Evolutionary conservation across 805 yeast genomes (phyloP).

Genomic region (Soucietia sequanensis): DNA sequence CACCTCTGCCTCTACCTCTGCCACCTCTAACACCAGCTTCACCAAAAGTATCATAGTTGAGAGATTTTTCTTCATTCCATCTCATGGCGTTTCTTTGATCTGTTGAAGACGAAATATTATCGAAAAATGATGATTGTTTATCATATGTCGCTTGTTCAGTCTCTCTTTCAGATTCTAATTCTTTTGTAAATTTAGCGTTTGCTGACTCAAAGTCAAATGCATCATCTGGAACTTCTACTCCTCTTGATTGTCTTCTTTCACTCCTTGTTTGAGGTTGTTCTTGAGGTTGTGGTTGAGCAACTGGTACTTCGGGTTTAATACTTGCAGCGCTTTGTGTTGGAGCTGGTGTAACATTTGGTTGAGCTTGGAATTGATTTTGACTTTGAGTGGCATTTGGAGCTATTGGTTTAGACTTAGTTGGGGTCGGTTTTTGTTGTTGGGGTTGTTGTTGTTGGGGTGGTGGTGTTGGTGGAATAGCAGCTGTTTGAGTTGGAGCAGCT

Average conservation of each 20-base stretch:
- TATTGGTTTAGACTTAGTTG: slow-evolving; percentile 8
- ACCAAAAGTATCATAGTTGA: slow-evolving; percentile 84
- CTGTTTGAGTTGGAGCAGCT: slow-evolving; percentile 9
- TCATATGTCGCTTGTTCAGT: slow-evolving; percentile 50
- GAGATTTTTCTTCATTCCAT: slow-evolving; percentile 69
- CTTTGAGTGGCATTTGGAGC: slow-evolving; percentile 9
- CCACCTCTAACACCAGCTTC: slow-evolving; percentile 56
- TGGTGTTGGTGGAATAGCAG: slow-evolving; percentile 8
- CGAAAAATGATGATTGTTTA: slow-evolving; percentile 85
- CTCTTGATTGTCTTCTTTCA: slow-evolving; percentile 7
- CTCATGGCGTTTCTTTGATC: slow-evolving; percentile 48
- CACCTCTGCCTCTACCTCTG: slow-evolving; percentile 47
- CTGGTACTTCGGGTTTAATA: slow-evolving; percentile 9
- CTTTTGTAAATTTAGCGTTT: slow-evolving; percentile 69
- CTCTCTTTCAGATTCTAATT: slow-evolving; percentile 36
- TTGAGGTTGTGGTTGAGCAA: slow-evolving; percentile 12
- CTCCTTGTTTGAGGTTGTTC: slow-evolving; percentile 10
- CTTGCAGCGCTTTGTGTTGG: slow-evolving; percentile 9
- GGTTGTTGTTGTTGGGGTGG: slow-evolving; percentile 2
- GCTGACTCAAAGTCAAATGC: slow-evolving; percentile 76
- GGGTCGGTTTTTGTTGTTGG: slow-evolving; percentile 2
- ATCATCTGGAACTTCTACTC: slow-evolving; percentile 44
- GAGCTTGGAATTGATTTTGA: too few species aligned
- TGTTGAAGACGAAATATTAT: slow-evolving; percentile 72
- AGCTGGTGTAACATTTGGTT: slow-evolving; percentile 8